These are phyloP conservation scores for Candida dendrica DNA, from an alignment of 805 yeast species.

Conservation along the genomic window DNA sequence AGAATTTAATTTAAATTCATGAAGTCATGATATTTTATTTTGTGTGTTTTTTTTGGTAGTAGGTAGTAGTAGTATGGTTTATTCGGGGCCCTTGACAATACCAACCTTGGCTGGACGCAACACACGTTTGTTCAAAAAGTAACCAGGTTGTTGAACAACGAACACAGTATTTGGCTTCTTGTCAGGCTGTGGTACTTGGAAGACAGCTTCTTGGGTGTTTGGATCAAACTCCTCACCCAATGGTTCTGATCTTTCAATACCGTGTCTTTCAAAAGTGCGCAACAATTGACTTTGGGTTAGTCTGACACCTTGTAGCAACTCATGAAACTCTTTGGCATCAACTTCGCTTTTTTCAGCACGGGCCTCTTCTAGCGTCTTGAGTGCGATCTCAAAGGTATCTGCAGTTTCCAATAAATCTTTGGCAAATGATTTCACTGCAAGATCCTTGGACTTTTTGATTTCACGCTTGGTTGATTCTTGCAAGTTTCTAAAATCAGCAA, in stretches of 20 bases:
- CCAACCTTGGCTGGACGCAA: conserved; percentile 55
- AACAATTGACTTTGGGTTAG: conserved; percentile 42
- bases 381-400: conserved; percentile 23
- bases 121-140: conserved; percentile 43
- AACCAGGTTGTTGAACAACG: conserved; percentile 48
- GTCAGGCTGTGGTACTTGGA: conserved; percentile 46
- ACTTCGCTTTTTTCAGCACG: conserved; percentile 15
- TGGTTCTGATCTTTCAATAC: conserved; percentile 43
- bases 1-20: not conserved
- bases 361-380: conserved; percentile 18
- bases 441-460: conserved; percentile 22
- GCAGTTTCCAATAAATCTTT: conserved; percentile 21
- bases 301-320: conserved; percentile 43
- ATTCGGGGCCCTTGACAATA: conserved; percentile 35
- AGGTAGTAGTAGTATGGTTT: no score
- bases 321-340: conserved; percentile 33
- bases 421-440: conserved; percentile 22
- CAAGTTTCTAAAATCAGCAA: conserved; percentile 23
- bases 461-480: conserved; percentile 24
- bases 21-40: no score
- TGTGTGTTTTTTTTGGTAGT: no score
- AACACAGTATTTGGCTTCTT: conserved; percentile 47
- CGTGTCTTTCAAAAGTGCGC: conserved; percentile 42
- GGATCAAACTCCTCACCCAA: conserved; percentile 44
- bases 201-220: conserved; percentile 46